Evolutionary conservation across 23 red algal genomes (phyloP).

Genomic region (Gracilaria caudata): DNA sequence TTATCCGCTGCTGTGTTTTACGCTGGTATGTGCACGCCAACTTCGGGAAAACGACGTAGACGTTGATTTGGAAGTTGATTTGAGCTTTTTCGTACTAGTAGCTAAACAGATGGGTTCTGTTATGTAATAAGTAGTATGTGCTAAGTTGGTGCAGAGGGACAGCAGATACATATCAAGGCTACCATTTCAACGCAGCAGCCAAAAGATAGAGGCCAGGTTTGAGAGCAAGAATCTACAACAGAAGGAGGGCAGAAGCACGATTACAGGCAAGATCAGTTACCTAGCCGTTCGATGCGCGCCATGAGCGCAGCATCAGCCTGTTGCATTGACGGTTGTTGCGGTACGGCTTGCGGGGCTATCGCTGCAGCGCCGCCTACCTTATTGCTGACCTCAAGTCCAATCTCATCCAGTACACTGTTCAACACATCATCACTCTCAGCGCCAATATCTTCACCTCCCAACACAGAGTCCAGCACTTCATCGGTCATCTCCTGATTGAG

Average conservation of each 20-base stretch:
- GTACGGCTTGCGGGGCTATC: slow-evolving; percentile 19
- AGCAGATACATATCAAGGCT: neutral
- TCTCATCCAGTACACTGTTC: slow-evolving; percentile 93
- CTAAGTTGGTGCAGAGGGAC: neutral
- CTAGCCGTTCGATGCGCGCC: slow-evolving; percentile 47
- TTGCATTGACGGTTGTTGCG: slow-evolving; percentile 39
- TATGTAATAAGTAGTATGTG: neutral
- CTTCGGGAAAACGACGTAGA: neutral
- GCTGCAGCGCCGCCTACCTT: slow-evolving; percentile 53
- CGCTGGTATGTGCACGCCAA: neutral
- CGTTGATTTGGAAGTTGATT: neutral
- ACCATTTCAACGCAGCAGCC: neutral
- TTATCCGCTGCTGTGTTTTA: neutral
- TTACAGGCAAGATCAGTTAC: slow-evolving; percentile 6
- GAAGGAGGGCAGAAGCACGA: too few relatives aligned
- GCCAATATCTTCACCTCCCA: slow-evolving; percentile 73
- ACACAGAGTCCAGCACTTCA: slow-evolving; percentile 78
- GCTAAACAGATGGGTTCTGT: neutral
- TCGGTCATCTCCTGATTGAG: slow-evolving; percentile 97
- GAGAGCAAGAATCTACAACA: too few relatives aligned
- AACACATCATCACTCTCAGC: slow-evolving; percentile 89
- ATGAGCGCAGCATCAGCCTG: slow-evolving; percentile 34
- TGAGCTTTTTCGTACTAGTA: neutral
- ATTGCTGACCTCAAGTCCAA: slow-evolving; percentile 82
- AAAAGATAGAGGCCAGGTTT: too few relatives aligned